A percentile compares a stretch with the other conserved stretches of the same genome.
Evolutionary conservation across 202 grass and related monocot species (phyloP).

Genomic region (Miscanthus sacchariflorus): DNA sequence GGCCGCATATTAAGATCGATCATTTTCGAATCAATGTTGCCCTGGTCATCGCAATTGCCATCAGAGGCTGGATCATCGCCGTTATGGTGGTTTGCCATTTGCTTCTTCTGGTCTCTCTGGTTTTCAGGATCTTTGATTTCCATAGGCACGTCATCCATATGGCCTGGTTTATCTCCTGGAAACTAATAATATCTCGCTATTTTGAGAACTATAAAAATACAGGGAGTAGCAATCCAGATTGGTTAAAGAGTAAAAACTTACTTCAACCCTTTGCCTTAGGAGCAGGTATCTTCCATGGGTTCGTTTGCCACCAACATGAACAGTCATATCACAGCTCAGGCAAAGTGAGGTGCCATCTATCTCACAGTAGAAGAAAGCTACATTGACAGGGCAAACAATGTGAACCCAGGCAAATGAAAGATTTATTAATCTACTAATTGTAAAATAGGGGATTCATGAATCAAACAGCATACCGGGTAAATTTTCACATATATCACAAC

Average conservation of each 20-base stretch:
- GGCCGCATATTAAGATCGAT: slow-evolving; percentile 92
- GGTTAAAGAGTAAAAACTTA: slow-evolving; percentile 51
- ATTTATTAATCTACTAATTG: slow-evolving; percentile 6
- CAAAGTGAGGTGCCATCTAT: slow-evolving; percentile 98
- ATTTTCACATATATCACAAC: slow-evolving; percentile 99
- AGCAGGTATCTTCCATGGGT: slow-evolving; percentile 91
- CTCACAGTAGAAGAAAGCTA: slow-evolving; percentile 99
- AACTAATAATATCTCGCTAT: slow-evolving; percentile 62
- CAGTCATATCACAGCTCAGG: slow-evolving; percentile 94
- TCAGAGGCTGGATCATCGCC: slow-evolving; percentile 44
- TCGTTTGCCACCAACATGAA: slow-evolving; percentile 96
- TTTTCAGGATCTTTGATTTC: slow-evolving; percentile 64
- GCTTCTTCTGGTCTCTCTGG: slow-evolving; percentile 59
- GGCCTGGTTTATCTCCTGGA: slow-evolving; percentile 80
- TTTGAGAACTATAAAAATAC: slow-evolving; percentile 32
- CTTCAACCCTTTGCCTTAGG: slow-evolving; percentile 88
- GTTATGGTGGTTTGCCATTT: slow-evolving; percentile 64
- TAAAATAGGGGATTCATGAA: background rate
- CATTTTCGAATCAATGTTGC: slow-evolving; percentile 84
- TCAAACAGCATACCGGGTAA: slow-evolving; percentile 63
- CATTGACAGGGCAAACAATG: slow-evolving; percentile 33
- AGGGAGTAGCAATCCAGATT: slow-evolving; percentile 12
- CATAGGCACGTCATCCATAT: slow-evolving; percentile 69
- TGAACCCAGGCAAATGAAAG: slow-evolving; percentile 7
- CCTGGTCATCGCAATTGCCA: slow-evolving; percentile 60